Evolutionary conservation across 2,329 filamentous ascomycete genomes (phyloP), one percentile per base, ranked within the genome.

Genomic region (Stachybotrys chlorohalonatus): DNA sequence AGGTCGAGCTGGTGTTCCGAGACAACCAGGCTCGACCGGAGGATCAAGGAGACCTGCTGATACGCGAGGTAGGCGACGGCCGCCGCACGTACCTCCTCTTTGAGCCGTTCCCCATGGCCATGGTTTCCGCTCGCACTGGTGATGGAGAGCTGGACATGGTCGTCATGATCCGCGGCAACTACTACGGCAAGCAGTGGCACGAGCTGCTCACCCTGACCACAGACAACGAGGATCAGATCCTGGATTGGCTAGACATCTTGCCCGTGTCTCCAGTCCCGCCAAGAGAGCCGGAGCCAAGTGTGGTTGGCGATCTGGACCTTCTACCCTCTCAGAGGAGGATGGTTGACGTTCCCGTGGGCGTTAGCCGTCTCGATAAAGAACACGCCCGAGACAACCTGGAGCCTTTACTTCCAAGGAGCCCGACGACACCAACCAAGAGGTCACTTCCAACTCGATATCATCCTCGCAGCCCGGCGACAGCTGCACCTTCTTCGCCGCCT

Each of bases 191-290:
- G 53, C 83, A 88, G 59, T 97, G 93, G 92, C 85, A 85, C 58
- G 92, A 99, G 70, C 75, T 95, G 7, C 75, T 97, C 56, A 86
- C 83, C n/a, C 76, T 97, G 15, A 81, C 78, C 9, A 83, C 88
- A 3, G 86, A 92, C 53, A 83, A 89, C 64, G 86, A 91, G 58
- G 85, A 89, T 54, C 84, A 91, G 56, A 84, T 87, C 6, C 74
- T 82, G 15, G 94, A 97, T 70, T 99, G 94, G 94, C 75, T 96
- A 45, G 81, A 88, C 46, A 89, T 96, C 70, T 74, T 97, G 2
- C 80, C 80, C 15, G 71, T 72, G 47, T 69, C 65, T 31, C 80
- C 80, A 1, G 64, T 79, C 11, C 78, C 81, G 2, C 79, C 80
- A 0, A 57, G 63, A 24, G 65, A 70, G 50, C 63, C 65, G 8